Evolutionary conservation across 2,329 filamentous ascomycete species (phyloP).

Genomic region (Cladophialophora bantiana): DNA sequence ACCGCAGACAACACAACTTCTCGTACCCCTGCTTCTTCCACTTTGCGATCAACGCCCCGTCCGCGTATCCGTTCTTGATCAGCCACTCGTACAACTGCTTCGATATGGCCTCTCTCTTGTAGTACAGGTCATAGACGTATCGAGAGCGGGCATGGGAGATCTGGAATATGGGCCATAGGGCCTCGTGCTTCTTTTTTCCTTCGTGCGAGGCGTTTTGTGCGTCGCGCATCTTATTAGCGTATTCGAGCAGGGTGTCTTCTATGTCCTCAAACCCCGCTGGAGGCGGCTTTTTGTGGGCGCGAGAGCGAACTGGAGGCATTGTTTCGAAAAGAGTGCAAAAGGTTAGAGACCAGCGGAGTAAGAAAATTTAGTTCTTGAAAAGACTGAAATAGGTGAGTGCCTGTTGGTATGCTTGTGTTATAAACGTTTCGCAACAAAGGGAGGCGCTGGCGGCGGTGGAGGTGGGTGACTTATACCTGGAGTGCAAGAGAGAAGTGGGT

Average conservation of each 20-base stretch:
- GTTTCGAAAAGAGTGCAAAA: not conserved
- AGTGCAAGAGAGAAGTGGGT: not conserved
- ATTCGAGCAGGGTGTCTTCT: constrained; percentile 72
- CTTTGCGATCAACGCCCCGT: constrained; percentile 94
- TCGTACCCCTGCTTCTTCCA: constrained; percentile 99
- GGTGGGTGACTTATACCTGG: constrained; percentile 1
- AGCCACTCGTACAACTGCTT: constrained; percentile 94
- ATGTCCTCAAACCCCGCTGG: constrained; percentile 72
- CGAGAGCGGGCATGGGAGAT: constrained; percentile 81
- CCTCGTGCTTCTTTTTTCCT: constrained; percentile 86
- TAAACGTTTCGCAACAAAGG: not conserved
- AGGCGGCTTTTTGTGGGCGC: constrained; percentile 68
- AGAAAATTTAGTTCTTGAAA: not conserved
- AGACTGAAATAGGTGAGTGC: not conserved
- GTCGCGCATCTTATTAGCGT: constrained; percentile 73
- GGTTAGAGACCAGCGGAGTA: not conserved
- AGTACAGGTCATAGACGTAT: constrained; percentile 98
- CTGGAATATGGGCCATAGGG: constrained; percentile 96
- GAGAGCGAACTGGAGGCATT: constrained; percentile 67
- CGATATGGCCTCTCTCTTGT: constrained; percentile 94
- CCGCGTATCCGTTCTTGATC: constrained; percentile 94
- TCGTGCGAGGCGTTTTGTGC: constrained; percentile 86
- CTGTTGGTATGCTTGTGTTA: not conserved
- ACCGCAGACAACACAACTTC: constrained; percentile 94
- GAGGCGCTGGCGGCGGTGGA: not conserved